Percentiles rank a stretch among this genome's conserved stretches.
Evolutionary conservation across 225 moss, liverwort and hornwort genomes (phyloP).

Genomic region (Lunularia cruciata): DNA sequence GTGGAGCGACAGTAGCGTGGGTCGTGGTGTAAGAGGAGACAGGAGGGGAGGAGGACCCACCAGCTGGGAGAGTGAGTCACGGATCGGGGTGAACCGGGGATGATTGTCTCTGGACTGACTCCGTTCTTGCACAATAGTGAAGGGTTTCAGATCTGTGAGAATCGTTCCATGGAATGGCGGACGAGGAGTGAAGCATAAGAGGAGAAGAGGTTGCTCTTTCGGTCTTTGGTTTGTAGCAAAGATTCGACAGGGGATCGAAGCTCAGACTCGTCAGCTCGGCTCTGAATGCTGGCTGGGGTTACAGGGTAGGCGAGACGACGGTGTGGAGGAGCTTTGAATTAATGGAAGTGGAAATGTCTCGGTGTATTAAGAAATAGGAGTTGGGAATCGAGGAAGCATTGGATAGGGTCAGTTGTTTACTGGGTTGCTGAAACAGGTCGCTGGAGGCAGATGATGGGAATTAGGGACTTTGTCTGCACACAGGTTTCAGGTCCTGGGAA

Average conservation of each 20-base stretch:
- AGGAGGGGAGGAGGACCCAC: too few species aligned
- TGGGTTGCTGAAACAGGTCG: neutral
- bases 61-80: too few species aligned
- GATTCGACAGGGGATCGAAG: constrained; percentile 16
- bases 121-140: too few species aligned
- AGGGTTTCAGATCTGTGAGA: too few species aligned
- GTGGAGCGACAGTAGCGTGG: too few species aligned
- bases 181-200: constrained; percentile 6
- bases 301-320: neutral
- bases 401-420: neutral
- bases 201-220: neutral
- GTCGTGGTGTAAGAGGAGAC: too few species aligned
- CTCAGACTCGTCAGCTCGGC: constrained; percentile 12
- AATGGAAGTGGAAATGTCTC: neutral
- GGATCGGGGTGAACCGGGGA: too few species aligned
- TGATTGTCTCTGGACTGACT: too few species aligned
- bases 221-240: constrained; percentile 21
- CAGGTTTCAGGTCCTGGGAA: constrained; percentile 11
- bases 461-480: neutral
- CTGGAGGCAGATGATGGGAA: constrained; percentile 5
- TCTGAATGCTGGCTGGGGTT: constrained; percentile 7
- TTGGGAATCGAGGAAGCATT: neutral
- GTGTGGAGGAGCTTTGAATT: neutral
- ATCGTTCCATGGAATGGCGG: too few species aligned
- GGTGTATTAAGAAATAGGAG: neutral